phyloP scores from a whole-genome alignment of 768 basidiomycete species.

The Suillus paluster region DNA sequence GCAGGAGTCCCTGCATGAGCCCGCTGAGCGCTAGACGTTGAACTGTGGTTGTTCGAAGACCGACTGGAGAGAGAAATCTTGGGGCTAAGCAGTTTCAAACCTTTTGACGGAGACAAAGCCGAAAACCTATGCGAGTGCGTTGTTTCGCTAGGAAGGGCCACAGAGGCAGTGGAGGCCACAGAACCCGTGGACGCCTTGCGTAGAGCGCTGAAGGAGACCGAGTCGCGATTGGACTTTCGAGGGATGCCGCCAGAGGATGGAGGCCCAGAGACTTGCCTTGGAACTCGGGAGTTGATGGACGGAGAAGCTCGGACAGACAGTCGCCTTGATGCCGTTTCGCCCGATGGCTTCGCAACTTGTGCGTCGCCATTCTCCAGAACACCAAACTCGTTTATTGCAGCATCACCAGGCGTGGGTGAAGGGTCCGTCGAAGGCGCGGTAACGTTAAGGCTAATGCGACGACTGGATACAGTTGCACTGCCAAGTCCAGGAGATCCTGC shows the following conservation, averaged over 20 bases:
- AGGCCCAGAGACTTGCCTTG: conserved; percentile 63
- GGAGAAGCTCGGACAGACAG: conserved; percentile 71
- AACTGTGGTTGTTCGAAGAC: conserved; percentile 46
- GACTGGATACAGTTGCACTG: conserved; percentile 55
- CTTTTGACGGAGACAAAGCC: conserved; percentile 83
- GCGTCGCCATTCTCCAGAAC: conserved; percentile 69
- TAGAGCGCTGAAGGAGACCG: conserved; percentile 74
- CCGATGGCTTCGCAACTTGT: conserved; percentile 45
- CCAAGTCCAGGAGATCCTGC: conserved; percentile 73
- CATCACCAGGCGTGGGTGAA: conserved; percentile 57
- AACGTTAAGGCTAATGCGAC: conserved; percentile 69
- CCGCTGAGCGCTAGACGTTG: conserved; percentile 50
- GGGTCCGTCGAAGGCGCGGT: conserved; percentile 63
- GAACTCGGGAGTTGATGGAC: conserved; percentile 58
- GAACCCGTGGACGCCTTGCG: conserved; percentile 87
- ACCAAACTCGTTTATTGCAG: conserved; percentile 76
- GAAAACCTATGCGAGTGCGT: conserved; percentile 66
- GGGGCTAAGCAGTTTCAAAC: conserved; percentile 79
- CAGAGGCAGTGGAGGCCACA: conserved; percentile 67
- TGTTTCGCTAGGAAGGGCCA: conserved; percentile 45
- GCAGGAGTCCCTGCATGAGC: conserved; percentile 65
- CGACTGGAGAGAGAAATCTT: conserved; percentile 70
- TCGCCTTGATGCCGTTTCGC: conserved; percentile 47
- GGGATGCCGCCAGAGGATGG: conserved; percentile 50
- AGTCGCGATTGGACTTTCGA: conserved; percentile 78